Evolutionary conservation across 257 asterid genomes (phyloP), one percentile per base, ranked within the genome.

Genomic region (Nicotiana obtusifolia): DNA sequence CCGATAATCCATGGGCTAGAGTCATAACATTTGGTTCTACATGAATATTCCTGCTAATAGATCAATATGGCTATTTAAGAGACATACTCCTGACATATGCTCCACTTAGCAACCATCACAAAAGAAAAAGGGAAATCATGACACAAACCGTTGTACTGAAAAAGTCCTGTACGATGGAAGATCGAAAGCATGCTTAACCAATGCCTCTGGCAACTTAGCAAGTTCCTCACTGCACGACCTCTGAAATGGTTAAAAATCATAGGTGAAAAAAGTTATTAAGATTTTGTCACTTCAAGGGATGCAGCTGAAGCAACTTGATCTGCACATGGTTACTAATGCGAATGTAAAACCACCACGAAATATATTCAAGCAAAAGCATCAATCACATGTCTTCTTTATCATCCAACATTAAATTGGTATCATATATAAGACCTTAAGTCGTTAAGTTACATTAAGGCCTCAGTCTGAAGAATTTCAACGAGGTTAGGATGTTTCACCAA

Each of bases 151-250:
- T 54, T 64, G 69, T 78, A 66, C 85, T 77, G 64, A 81, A 85
- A 85, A 88, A 90, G 92, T 91, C 85, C 49, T 80, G 77, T 84
- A 78, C 53, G 94, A 87, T 65, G 93, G 91, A 84, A 89, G 87
- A 81, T 88, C 91, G 88, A 89, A 86, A 86, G 86, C 87, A 64
- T 83, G 88, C 85, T 87, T 87, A 83, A 84, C 66, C 82, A 73
- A 33, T 78, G 85, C 82, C 86, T 88, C 91, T 82, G 84, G 86
- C 53, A 84, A 83, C 65, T 76, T 81, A 81, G 88, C 88, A 77
- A 64, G 78, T 85, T 78, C 82, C 81, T 85, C 91, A 68, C 54
- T 41, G 52, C 84, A 86, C 64, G 87, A 81, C 64, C 87, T 89
- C 98, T 91, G 90, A 77, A 89, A 88, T 68, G 71, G 64, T 24